phyloP scores from a whole-genome alignment of 106 monocot species.

The Dioscorea dumetorum region DNA sequence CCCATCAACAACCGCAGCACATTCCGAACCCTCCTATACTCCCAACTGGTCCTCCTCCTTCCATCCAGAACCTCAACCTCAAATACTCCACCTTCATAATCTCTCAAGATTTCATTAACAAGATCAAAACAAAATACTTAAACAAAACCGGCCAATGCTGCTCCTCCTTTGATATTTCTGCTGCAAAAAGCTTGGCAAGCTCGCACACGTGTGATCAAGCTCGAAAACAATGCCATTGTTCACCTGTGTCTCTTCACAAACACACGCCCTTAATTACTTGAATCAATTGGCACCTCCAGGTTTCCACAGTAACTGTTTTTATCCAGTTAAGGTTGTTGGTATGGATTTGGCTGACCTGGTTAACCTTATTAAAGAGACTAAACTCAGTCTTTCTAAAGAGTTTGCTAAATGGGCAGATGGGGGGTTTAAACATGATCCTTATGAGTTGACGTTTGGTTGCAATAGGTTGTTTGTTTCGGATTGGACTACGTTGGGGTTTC shows the following conservation, averaged over 20 bases:
- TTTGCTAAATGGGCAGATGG: constrained; percentile 36
- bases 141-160: constrained; percentile 8
- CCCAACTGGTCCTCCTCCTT: neutral
- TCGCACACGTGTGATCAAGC: constrained; percentile 19
- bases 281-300: neutral
- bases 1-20: neutral
- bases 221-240: constrained; percentile 9
- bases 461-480: constrained; percentile 40
- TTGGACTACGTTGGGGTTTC: constrained; percentile 51
- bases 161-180: constrained; percentile 31
- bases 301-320: constrained; percentile 60
- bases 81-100: constrained; percentile 20
- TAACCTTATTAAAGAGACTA: constrained; percentile 40
- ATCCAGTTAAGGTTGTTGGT: constrained; percentile 22
- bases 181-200: constrained; percentile 34
- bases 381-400: constrained; percentile 27
- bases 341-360: constrained; percentile 30
- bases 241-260: constrained; percentile 28
- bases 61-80: neutral
- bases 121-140: constrained; percentile 15
- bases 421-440: constrained; percentile 30
- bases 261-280: constrained; percentile 16
- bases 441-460: constrained; percentile 27
- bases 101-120: constrained; percentile 18
- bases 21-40: constrained; percentile 19